Base-by-base conservation (phyloP, 176 grass and related monocot genomes). In the Oryza officinalis region DNA sequence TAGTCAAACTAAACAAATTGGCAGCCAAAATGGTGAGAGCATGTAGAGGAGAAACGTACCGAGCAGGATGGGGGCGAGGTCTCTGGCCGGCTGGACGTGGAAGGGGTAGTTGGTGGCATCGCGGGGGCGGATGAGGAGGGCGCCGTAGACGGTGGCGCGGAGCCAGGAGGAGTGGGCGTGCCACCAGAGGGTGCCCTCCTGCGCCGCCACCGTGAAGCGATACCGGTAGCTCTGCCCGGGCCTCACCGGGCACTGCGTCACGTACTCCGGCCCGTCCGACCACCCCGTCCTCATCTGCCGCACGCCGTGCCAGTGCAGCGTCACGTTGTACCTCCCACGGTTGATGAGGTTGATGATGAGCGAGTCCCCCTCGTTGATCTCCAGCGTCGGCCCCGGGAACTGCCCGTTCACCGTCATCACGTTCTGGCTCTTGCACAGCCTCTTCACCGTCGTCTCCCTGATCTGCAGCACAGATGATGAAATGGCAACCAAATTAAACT, bases 141-240 rank as follows among this genome's bases (percentile, higher is more conserved):
- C 89, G 82, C 96, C 96, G 6, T 98, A 80, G 69, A 98, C 96
- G 17, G 96, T 98, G 69, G 96, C 93, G 1, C 96, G 23, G 72
- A 98, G 91, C 93, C 96, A 98, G 4, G 96, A 95, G 80, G 85
- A 90, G 80, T 98, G 96, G 0, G 96, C 96, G 71, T 98, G 96
- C 96, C 96, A 98, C 96, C 96, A 95, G 12, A 98, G 89, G 3
- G 96, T 98, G 52, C 96, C 96, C 12, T 91, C 93, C 83, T 98
- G 96, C 0, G 59, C 96, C 15, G 72, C 37, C 77, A 95, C 86
- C 40, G 96, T 92, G 82, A 98, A 95, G 17, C 93, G 77, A 83
- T 98, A 98, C 25, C 23, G 93, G 91, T 95, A 98, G 91, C 89
- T 92, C 45, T 25, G 11, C 0, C 96, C 93, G 0, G 96, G 91